Percentiles rank a stretch among this genome's conserved stretches.
These are phyloP conservation scores for Malassezia yamatoensis DNA, from an alignment of 1,284 basidiomycete genomes.

Conservation along the genomic window DNA sequence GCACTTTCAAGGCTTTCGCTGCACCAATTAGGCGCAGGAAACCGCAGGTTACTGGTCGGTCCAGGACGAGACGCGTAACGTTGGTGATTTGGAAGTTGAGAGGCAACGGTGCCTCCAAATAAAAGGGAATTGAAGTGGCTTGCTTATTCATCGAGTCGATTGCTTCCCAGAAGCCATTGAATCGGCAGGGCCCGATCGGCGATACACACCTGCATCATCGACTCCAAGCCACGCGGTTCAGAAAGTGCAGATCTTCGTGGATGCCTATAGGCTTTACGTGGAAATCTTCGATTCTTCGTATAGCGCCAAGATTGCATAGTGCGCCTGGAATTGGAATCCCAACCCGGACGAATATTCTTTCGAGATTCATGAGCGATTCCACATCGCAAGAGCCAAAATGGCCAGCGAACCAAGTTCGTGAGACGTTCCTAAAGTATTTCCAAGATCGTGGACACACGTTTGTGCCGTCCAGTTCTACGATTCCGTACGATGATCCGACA, in stretches of 20 bases:
- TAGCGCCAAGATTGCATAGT: not conserved
- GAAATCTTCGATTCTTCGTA: constrained; percentile 5
- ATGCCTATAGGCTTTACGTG: constrained; percentile 15
- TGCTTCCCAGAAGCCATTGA: too few relatives aligned
- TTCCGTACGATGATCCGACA: constrained; percentile 82
- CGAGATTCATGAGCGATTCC: constrained; percentile 9
- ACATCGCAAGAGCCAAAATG: constrained; percentile 50
- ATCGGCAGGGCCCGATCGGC: too few relatives aligned
- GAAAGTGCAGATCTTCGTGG: constrained; percentile 2
- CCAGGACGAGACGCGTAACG: too few relatives aligned
- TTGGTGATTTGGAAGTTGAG: too few relatives aligned
- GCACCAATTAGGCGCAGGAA: too few relatives aligned
- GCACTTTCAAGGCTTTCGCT: too few relatives aligned
- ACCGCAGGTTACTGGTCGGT: too few relatives aligned
- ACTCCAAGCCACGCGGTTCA: not conserved
- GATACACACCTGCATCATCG: constrained; percentile 14
- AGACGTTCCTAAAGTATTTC: constrained; percentile 73
- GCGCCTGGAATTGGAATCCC: not conserved
- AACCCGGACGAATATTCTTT: too few relatives aligned
- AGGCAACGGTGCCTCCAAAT: too few relatives aligned
- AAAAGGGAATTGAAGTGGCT: too few relatives aligned
- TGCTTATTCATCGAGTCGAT: too few relatives aligned
- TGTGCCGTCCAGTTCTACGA: constrained; percentile 82
- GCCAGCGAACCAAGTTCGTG: constrained; percentile 62
- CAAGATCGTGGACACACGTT: constrained; percentile 68